Evolutionary conservation across 2,329 filamentous ascomycete genomes (phyloP).

Genomic region (Venturia aucupariae): DNA sequence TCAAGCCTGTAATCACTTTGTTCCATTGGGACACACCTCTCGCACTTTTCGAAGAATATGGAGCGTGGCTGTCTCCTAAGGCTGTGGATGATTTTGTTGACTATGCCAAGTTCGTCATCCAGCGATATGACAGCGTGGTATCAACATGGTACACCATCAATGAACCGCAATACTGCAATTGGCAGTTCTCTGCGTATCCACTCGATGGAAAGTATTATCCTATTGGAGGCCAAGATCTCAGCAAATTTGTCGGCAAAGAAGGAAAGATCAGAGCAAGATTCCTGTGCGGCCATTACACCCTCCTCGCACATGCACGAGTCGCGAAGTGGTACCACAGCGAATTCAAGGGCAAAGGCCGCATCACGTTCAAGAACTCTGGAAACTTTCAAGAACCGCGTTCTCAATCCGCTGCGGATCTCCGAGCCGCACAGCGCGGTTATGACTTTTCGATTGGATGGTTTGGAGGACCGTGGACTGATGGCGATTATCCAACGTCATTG

Average conservation of each 20-base stretch:
- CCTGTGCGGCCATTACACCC: slow-evolving; percentile 35
- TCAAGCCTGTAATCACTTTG: slow-evolving; percentile 29
- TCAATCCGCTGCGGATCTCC: slow-evolving; percentile 29
- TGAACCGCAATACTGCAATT: slow-evolving; percentile 39
- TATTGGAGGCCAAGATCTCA: slow-evolving; percentile 61
- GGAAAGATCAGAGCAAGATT: slow-evolving; percentile 32
- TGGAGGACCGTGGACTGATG: slow-evolving; percentile 37
- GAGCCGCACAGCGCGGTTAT: slow-evolving; percentile 30
- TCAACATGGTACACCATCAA: slow-evolving; percentile 35
- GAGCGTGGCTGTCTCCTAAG: slow-evolving; percentile 20
- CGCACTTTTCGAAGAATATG: slow-evolving; percentile 33
- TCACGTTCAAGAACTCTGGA: slow-evolving; percentile 36
- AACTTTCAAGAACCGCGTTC: slow-evolving; percentile 28
- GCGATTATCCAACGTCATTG: slow-evolving; percentile 32
- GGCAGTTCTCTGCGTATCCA: slow-evolving; percentile 38
- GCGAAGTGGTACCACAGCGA: slow-evolving; percentile 38
- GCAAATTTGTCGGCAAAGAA: slow-evolving; percentile 15
- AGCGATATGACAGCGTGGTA: slow-evolving; percentile 31
- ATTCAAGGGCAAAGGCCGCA: slow-evolving; percentile 33
- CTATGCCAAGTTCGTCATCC: slow-evolving; percentile 35
- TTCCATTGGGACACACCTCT: slow-evolving; percentile 37
- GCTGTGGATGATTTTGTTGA: slow-evolving; percentile 35
- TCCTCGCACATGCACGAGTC: slow-evolving; percentile 35
- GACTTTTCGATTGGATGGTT: slow-evolving; percentile 48
- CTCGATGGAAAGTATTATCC: slow-evolving; percentile 66